phyloP scores from a whole-genome alignment of 1,284 basidiomycete genomes.

The Malassezia furfur region DNA sequence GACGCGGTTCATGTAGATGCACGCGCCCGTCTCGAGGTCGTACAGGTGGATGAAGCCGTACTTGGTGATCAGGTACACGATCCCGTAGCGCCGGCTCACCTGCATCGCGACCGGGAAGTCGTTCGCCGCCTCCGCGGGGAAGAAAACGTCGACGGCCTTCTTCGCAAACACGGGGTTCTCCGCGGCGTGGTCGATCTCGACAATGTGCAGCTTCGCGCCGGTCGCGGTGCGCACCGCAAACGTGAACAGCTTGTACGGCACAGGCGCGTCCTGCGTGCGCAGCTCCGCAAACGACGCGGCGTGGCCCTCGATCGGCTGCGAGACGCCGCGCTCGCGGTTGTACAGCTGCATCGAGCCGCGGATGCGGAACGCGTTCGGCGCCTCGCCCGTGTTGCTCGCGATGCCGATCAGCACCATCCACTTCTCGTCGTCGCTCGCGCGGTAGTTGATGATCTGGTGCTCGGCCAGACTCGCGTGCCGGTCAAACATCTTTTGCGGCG shows the following conservation, averaged over 20 bases:
- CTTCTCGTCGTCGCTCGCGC: slow-evolving; percentile 80
- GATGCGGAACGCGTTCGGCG: slow-evolving; percentile 56
- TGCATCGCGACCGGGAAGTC: slow-evolving; percentile 99
- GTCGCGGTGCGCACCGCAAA: slow-evolving; percentile 91
- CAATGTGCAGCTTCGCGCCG: slow-evolving; percentile 97
- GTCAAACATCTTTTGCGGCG: slow-evolving; percentile 87
- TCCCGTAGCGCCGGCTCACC: slow-evolving; percentile 91
- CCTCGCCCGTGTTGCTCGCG: slow-evolving; percentile 68
- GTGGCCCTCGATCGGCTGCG: slow-evolving; percentile 96
- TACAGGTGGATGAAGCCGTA: slow-evolving; percentile 99
- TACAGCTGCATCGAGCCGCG: slow-evolving; percentile 83
- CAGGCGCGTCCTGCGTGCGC: slow-evolving; percentile 51
- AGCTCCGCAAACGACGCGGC: slow-evolving; percentile 91
- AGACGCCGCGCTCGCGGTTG: slow-evolving; percentile 77
- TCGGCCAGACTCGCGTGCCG: slow-evolving; percentile 87
- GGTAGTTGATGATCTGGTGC: slow-evolving; percentile 98
- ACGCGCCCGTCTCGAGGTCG: slow-evolving; percentile 94
- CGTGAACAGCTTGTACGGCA: slow-evolving; percentile 69
- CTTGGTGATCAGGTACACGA: slow-evolving; percentile 95
- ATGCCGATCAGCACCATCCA: slow-evolving; percentile 97
- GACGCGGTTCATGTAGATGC: slow-evolving; percentile 99
- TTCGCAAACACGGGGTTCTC: slow-evolving; percentile 94
- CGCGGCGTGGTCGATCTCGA: slow-evolving; percentile 92
- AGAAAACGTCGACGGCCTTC: slow-evolving; percentile 98
- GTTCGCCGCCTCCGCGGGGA: slow-evolving; percentile 93